Base-by-base conservation (phyloP, 257 asterid genomes). In the Salvia miltiorrhiza region DNA sequence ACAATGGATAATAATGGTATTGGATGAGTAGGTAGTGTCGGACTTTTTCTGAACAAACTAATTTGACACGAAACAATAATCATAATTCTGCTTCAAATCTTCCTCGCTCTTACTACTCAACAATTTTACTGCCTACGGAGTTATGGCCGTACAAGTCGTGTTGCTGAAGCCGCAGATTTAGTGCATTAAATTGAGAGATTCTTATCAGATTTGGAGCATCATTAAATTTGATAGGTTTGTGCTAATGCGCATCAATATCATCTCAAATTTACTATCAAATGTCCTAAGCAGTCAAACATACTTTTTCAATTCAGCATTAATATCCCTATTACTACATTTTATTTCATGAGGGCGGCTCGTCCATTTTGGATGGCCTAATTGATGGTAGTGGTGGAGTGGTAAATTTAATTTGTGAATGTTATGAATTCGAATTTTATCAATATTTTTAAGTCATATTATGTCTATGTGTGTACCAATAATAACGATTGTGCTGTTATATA, bases 1-100 rank as follows among this genome's bases (percentile, higher is more conserved):
- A 30, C 35, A 30, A 6, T 30, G 35, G 35, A 30, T 30, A 40
- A 40, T 40, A 49, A 49, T 49, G 24, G 23, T 4, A 30, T 30
- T 57, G 63, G 28, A 23, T 3, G n/a, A 61, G 63, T 49, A 24
- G 50, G 55, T 10, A 62, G 13, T 53, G 71, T 63, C 54, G 59
- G 44, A 30, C 66, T 72, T 72, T 53, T 24, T 54, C 37, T 41
- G 28, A 64, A 20, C 72, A 72, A 53, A 41, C 72, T 30, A 63
- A 40, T 43, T 72, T 17, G 76, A 47, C 76, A 72, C 71, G 71
- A 72, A 72, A 72, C 49, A 17, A 37, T 53, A 26, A 44, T n/a
- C 26, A 63, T 72, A 14, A 63, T 63, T n/a, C 71, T 72, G 76
- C 64, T 52, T 62, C 65, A 50, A 6, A 17, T 45, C 65, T 65